A percentile compares a stretch with the other conserved stretches of the same genome.
Conservation (phyloP, 2,329 filamentous ascomycete genomes). For the Stemphylium beticola region DNA sequence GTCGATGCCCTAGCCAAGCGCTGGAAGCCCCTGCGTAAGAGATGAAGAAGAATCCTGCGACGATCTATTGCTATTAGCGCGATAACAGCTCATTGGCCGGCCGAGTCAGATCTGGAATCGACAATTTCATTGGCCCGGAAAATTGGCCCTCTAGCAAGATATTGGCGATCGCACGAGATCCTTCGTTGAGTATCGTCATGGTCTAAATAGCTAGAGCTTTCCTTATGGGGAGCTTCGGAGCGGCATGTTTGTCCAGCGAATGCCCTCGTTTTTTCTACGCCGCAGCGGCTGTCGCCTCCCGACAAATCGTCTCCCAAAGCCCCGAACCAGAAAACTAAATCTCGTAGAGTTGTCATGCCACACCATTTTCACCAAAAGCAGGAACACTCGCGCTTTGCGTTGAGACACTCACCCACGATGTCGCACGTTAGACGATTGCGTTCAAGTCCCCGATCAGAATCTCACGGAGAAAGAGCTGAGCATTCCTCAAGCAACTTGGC, state of each 20-base stretch:
- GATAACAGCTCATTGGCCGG: background rate
- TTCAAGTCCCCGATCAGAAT: too few relatives aligned
- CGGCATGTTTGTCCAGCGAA: background rate
- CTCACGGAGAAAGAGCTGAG: background rate
- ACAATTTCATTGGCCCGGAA: slow-evolving; percentile 4
- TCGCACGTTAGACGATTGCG: background rate
- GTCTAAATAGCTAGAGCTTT: background rate
- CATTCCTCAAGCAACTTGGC: background rate
- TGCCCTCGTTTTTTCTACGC: background rate
- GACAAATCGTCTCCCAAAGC: background rate
- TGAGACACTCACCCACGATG: background rate
- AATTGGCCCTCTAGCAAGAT: background rate
- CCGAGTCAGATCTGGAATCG: background rate
- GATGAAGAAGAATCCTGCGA: slow-evolving; percentile 7
- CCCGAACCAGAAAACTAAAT: background rate
- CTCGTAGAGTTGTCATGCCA: background rate
- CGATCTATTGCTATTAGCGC: background rate
- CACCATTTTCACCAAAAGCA: background rate
- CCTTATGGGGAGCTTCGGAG: background rate
- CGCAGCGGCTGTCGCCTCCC: background rate
- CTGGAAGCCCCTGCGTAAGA: background rate
- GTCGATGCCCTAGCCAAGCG: background rate
- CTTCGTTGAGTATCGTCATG: slow-evolving; percentile 1
- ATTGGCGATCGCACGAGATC: background rate
- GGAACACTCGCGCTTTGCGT: background rate